A percentile compares a stretch with the other conserved stretches of the same genome.
These are phyloP conservation scores for Podila epigama DNA, from an alignment of 192 early-diverging fungal species.

Conservation along the genomic window DNA sequence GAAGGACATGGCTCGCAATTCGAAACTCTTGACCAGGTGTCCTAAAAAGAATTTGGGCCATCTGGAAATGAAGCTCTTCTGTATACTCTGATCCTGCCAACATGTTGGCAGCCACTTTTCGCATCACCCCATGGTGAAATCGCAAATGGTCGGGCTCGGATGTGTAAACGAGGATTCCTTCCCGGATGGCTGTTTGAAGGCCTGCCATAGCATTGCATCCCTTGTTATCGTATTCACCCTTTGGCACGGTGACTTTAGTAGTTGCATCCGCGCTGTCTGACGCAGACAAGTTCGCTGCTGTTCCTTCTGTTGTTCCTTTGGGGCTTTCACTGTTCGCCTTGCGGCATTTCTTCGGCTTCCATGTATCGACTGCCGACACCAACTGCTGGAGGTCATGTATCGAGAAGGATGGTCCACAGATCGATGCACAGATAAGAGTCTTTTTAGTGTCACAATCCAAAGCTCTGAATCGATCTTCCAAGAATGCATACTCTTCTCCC, in stretches of 20 bases:
- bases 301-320: background rate
- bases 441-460: constrained; percentile 30
- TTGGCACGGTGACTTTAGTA: background rate
- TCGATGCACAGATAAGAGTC: constrained; percentile 34
- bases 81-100: constrained; percentile 15
- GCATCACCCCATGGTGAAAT: constrained; percentile 44
- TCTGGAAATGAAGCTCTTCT: constrained; percentile 32
- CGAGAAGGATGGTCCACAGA: constrained; percentile 28
- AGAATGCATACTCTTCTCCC: constrained; percentile 37
- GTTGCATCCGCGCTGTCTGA: background rate
- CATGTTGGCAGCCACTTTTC: constrained; percentile 24
- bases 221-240: constrained; percentile 3
- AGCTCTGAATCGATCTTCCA: constrained; percentile 14
- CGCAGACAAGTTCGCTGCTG: background rate
- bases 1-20: constrained; percentile 28
- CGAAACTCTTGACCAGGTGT: constrained; percentile 28
- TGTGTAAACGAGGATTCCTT: constrained; percentile 38
- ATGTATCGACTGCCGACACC: constrained; percentile 5
- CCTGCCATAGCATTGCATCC: constrained; percentile 38
- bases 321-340: background rate
- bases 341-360: background rate
- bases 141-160: constrained; percentile 16
- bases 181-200: constrained; percentile 24
- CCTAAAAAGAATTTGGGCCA: constrained; percentile 30
- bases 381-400: constrained; percentile 32